phyloP scores from a whole-genome alignment of 2,329 filamentous ascomycete genomes.

The Neonectria neomacrospora region DNA sequence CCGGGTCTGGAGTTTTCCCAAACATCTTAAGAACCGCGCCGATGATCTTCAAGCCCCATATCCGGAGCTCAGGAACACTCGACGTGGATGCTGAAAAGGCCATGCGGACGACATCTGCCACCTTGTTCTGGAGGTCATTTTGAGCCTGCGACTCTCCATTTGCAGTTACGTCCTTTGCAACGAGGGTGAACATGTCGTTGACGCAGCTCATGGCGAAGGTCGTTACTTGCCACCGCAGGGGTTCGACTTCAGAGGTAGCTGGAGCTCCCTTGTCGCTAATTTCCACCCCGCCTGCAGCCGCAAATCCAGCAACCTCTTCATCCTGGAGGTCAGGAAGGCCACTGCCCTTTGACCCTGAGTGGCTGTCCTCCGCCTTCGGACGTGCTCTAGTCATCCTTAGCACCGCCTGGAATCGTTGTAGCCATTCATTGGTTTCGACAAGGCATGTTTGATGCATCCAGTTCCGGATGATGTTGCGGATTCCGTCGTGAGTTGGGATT shows the following conservation, averaged over 20 bases:
- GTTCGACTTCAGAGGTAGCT: conserved; percentile 76
- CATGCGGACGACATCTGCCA: conserved; percentile 95
- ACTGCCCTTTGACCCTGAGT: conserved; percentile 57
- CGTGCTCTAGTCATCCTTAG: conserved; percentile 87
- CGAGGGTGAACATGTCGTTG: conserved; percentile 81
- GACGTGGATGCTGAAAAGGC: conserved; percentile 98
- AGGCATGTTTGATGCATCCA: conserved; percentile 94
- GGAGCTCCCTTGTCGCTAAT: conserved; percentile 66
- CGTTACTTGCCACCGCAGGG: conserved; percentile 93
- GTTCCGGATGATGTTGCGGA: conserved; percentile 89
- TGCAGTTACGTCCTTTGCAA: conserved; percentile 80
- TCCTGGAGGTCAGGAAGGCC: conserved; percentile 85
- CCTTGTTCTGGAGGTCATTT: conserved; percentile 79
- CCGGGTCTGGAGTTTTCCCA: conserved; percentile 92
- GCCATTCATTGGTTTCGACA: conserved; percentile 83
- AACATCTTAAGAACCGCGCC: conserved; percentile 96
- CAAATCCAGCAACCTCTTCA: conserved; percentile 96
- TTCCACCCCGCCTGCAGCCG: conserved; percentile 72
- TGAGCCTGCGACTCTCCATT: conserved; percentile 84
- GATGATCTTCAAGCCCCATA: conserved; percentile 93
- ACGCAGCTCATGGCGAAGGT: conserved; percentile 94
- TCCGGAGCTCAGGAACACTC: conserved; percentile 86
- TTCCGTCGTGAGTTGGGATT: conserved; percentile 77
- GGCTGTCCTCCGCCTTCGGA: conserved; percentile 62
- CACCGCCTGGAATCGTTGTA: conserved; percentile 87